These are phyloP conservation scores for Yarrowia yakushimensis DNA, from an alignment of 805 yeast genomes.

Conservation along the genomic window DNA sequence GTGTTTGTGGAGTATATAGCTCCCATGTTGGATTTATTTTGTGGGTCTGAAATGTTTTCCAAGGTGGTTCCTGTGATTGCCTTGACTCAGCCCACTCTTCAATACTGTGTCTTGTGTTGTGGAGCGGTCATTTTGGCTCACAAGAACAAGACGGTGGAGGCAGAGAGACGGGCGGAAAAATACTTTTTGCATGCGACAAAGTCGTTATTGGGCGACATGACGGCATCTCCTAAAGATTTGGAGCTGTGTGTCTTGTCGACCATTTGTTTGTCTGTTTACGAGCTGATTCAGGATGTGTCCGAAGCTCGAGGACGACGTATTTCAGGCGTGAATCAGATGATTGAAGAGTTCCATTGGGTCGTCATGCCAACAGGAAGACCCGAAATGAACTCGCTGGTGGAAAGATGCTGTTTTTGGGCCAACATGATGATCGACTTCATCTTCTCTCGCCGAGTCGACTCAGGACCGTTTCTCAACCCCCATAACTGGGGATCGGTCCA, in stretches of 20 bases:
- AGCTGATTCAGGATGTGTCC: slow-evolving; percentile 10
- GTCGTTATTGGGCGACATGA: slow-evolving; percentile 1
- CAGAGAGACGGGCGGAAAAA: neutral
- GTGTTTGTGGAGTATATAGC: slow-evolving; percentile 17
- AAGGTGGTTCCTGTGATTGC: slow-evolving; percentile 11
- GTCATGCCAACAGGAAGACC: neutral
- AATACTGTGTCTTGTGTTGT: neutral
- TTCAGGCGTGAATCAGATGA: slow-evolving; percentile 11
- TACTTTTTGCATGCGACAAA: slow-evolving; percentile 16
- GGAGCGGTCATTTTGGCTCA: slow-evolving; percentile 13
- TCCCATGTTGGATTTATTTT: slow-evolving; percentile 9
- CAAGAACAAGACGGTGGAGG: neutral
- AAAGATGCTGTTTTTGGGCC: slow-evolving; percentile 19
- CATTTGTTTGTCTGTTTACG: slow-evolving; percentile 2
- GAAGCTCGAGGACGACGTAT: slow-evolving; percentile 12
- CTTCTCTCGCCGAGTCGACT: slow-evolving; percentile 9
- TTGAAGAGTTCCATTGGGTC: slow-evolving; percentile 22
- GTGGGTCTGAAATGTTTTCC: slow-evolving; percentile 20
- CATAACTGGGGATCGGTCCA: slow-evolving; percentile 11
- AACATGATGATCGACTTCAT: slow-evolving; percentile 21
- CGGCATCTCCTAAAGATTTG: neutral
- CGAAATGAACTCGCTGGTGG: slow-evolving; percentile 3
- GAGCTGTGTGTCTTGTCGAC: slow-evolving; percentile 6
- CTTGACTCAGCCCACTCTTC: neutral
- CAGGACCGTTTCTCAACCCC: slow-evolving; percentile 3